Conservation (phyloP, 2,329 filamentous ascomycete genomes). For the Cladosporium halotolerans region DNA sequence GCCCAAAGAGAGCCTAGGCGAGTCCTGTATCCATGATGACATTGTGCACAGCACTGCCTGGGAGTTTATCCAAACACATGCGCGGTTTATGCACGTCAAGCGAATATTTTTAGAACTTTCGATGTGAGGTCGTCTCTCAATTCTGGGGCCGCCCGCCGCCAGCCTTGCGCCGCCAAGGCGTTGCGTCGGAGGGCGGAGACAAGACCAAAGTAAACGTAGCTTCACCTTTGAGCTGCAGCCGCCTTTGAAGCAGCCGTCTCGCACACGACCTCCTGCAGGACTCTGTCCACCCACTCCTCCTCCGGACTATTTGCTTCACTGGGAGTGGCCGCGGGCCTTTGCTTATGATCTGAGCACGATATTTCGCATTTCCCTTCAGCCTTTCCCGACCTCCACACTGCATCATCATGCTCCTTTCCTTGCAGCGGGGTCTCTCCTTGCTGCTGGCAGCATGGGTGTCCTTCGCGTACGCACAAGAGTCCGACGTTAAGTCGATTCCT, state of each 20-base stretch:
- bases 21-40: conserved; percentile 43
- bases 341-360: conserved; percentile 1
- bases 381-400: not conserved
- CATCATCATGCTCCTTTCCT: conserved; percentile 13
- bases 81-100: not conserved
- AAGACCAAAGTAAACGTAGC: not conserved
- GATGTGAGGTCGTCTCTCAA: not conserved
- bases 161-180: no score
- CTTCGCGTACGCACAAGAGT: conserved; percentile 17
- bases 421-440: conserved; percentile 15
- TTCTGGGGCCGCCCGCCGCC: no score
- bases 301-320: not conserved
- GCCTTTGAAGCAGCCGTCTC: not conserved
- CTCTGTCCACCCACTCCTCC: not conserved
- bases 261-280: not conserved
- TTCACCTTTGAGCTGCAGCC: not conserved
- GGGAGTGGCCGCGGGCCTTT: not conserved
- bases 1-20: conserved; percentile 55
- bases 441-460: conserved; percentile 29
- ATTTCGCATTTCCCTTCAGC: conserved; percentile 3
- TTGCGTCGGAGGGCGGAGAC: not conserved
- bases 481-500: conserved; percentile 30
- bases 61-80: no score
- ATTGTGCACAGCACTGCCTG: conserved; percentile 22
- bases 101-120: not conserved